A percentile compares a stretch with the other conserved stretches of the same genome.
These are phyloP conservation scores for Stylosanthes scabra DNA, from an alignment of 331 rosid species.

Conservation along the genomic window DNA sequence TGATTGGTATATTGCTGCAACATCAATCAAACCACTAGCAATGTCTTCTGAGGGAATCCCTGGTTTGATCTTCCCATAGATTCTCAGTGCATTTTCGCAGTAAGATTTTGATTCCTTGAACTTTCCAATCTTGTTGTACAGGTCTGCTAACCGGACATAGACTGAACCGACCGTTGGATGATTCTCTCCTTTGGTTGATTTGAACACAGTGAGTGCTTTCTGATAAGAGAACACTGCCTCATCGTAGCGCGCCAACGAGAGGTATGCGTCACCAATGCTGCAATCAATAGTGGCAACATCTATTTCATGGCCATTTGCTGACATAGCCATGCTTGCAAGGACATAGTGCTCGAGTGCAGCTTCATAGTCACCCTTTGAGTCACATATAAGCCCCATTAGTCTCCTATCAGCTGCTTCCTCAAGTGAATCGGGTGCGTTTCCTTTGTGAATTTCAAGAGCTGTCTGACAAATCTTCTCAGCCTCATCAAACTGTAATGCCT, in stretches of 20 bases:
- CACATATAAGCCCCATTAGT: constrained; percentile 88
- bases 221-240: constrained; percentile 84
- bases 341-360: constrained; percentile 90
- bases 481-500: constrained; percentile 87
- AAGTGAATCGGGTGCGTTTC: constrained; percentile 68
- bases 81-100: constrained; percentile 80
- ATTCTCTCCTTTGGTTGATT: constrained; percentile 78
- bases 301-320: constrained; percentile 63
- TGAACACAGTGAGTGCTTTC: constrained; percentile 77
- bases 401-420: constrained; percentile 92
- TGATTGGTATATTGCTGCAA: constrained; percentile 85
- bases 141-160: constrained; percentile 78
- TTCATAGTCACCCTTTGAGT: constrained; percentile 86
- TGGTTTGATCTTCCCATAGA: constrained; percentile 63
- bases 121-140: constrained; percentile 83
- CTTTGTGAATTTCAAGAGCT: constrained; percentile 79
- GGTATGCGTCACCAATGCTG: constrained; percentile 85
- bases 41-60: constrained; percentile 78
- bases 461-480: constrained; percentile 78
- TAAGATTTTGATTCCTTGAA: constrained; percentile 85
- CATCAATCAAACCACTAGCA: constrained; percentile 82
- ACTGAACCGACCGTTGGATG: constrained; percentile 89
- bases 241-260: constrained; percentile 79
- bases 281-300: constrained; percentile 81
- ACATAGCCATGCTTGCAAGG: constrained; percentile 84